Conservation (phyloP, 1,139 yeast genomes). For the Maudiozyma humilis region DNA sequence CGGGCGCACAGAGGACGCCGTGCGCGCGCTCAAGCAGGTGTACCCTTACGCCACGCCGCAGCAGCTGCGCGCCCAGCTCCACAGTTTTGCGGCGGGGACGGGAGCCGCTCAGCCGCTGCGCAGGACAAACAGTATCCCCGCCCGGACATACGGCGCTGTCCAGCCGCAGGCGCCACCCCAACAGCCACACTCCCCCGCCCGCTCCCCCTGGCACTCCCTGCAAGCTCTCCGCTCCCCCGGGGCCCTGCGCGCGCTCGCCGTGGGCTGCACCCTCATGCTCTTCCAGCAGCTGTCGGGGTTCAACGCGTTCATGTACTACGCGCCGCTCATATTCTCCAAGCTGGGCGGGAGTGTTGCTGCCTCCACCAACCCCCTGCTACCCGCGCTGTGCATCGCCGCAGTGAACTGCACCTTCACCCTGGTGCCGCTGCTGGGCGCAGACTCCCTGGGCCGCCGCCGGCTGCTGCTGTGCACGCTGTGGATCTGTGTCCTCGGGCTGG, state of each 20-base stretch:
- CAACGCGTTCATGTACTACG: constrained; percentile 68
- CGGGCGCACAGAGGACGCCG: constrained; percentile 36
- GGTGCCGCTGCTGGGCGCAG: constrained; percentile 51
- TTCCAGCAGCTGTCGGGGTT: constrained; percentile 71
- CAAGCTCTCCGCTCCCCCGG: no score
- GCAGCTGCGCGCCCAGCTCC: constrained; percentile 30
- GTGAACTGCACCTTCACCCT: constrained; percentile 61
- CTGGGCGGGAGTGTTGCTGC: constrained; percentile 34
- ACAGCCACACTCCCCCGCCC: no score
- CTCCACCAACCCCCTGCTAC: constrained; percentile 53
- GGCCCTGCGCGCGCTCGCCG: constrained; percentile 39
- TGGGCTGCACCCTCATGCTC: constrained; percentile 67
- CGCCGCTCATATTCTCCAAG: constrained; percentile 55
- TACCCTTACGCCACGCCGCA: constrained; percentile 33
- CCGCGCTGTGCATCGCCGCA: constrained; percentile 56
- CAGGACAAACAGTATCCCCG: no score
- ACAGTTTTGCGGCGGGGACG: no score
- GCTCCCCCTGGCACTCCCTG: no score
- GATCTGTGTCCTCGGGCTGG: constrained; percentile 36
- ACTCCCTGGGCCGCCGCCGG: constrained; percentile 53
- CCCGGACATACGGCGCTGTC: no score
- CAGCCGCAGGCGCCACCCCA: no score
- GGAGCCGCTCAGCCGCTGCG: no score
- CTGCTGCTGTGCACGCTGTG: constrained; percentile 46
- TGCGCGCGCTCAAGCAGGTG: constrained; percentile 30